Conservation (phyloP, 2,329 filamentous ascomycete species). For the Verticillium tricorpus region DNA sequence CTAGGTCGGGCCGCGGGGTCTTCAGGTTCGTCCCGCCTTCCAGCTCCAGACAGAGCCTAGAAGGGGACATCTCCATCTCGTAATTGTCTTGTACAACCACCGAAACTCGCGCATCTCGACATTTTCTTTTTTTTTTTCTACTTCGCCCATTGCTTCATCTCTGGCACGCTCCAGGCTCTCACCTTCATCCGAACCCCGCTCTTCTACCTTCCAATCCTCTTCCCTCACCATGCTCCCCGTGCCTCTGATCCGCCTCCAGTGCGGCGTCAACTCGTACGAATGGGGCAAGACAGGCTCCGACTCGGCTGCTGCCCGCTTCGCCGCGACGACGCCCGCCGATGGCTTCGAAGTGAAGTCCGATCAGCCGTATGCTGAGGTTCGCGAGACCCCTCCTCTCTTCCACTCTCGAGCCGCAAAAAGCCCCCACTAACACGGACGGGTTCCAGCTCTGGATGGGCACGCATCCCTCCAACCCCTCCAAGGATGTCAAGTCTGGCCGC, state of each 20-base stretch:
- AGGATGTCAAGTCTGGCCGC: constrained; percentile 77
- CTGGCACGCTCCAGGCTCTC: neutral
- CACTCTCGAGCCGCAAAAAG: neutral
- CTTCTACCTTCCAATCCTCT: neutral
- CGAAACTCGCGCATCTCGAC: neutral
- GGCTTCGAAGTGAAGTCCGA: constrained; percentile 76
- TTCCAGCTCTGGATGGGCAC: constrained; percentile 96
- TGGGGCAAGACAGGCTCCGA: constrained; percentile 92
- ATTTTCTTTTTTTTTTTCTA: neutral
- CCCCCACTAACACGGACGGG: constrained; percentile 1
- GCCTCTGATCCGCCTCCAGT: constrained; percentile 79
- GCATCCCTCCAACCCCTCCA: constrained; percentile 92
- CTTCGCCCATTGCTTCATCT: neutral
- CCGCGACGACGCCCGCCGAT: constrained; percentile 72
- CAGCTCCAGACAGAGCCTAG: neutral
- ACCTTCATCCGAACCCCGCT: neutral
- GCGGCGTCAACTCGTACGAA: constrained; percentile 97
- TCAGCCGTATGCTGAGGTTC: constrained; percentile 86
- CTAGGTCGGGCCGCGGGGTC: neutral
- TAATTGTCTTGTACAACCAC: neutral
- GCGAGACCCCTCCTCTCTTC: neutral
- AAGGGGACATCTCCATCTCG: neutral
- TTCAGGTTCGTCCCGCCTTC: neutral
- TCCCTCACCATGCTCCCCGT: constrained; percentile 53
- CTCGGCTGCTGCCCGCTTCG: constrained; percentile 86